Base-by-base conservation (phyloP, 345 rosid species). In the Pistacia vera region DNA sequence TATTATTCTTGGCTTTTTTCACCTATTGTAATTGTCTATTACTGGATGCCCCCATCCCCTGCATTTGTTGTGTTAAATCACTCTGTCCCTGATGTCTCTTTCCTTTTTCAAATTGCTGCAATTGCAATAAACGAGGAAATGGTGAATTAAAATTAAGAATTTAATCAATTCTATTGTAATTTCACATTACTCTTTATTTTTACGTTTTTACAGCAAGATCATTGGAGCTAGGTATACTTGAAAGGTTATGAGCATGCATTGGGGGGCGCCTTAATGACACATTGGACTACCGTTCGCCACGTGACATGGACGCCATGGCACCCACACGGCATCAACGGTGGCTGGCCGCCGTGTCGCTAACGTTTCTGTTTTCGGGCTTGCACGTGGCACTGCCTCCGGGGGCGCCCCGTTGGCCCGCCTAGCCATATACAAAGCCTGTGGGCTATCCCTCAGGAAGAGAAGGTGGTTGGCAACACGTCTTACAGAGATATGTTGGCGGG, bases 371-470 rank as follows among this genome's bases (percentile, higher is more conserved):
- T 79, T 86, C 0, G 97, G 97, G 28, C 88, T 87, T 0, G 99
- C 91, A 8, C 25, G 49, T 46, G 99, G 99, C 59, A 82, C 92
- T 0, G 93, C 94, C 30, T 81, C 89, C 0, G 99, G 97, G 0
- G 99, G 99, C 2, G 97, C 98, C 2, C 97, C 97, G 0, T 72
- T 83, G 5, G 93, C 91, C 75, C 98, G 88, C 73, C 80, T 93
- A 4, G 91, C 99, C 5, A 71, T 93, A 18, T 95, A 93, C 85
- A 93, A 95, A 79, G 97, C 82, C 0, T 95, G 99, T 68, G 99
- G 99, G 89, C 93, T 10, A 52, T 72, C 22, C 98, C 99, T 1
- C 73, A 79, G 54, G 25, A 16, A 9, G 79, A 84, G 16, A 90
- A 90, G 75, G 80, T 70, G 0, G 59, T 8, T 0, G 91, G 92